Base-by-base conservation (phyloP, 2,329 filamentous ascomycete species). In the Ascosphaera acerosa region DNA sequence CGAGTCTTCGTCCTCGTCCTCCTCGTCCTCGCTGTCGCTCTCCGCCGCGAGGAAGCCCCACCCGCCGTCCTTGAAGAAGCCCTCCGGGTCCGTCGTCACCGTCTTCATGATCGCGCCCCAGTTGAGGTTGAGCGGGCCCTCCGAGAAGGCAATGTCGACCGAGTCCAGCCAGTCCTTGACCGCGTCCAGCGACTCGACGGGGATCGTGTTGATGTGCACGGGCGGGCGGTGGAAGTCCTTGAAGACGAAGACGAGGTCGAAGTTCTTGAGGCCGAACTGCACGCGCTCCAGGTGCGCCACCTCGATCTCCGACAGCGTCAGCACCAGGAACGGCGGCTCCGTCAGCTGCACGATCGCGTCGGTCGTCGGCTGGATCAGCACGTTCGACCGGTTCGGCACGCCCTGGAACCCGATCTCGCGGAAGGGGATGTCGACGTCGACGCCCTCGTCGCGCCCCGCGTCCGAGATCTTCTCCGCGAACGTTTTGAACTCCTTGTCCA, bases 21-120 rank as follows among this genome's bases (percentile, higher is more conserved):
- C 71, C 1, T 58, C 67, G 27, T 66, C 77, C 39, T 91, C 81
- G 10, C 76, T 77, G 45, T 94, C 87, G 1, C 75, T 81, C 36
- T 92, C 84, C 20, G 73, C 73, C 33, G 73, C 71, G 35, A 97
- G 52, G 65, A 97, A 94, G 2, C 70, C 75, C 87, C 87, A 97
- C 29, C 87, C 87, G 18, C 89, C 87, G 39, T 94, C 84, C 3
- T 64, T 68, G 52, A 92, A 97, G 67, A 97, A 97, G 42, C 75
- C 69, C 48, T 97, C 84, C 2, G 87, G 78, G 48, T 97, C 82
- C 20, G 76, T 72, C 14, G 76, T 84, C 16, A 97, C 82, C 0
- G 87, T 97, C 64, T 97, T 97, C 81, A 97, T 97, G 48, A 97
- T 97, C 10, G 82, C 91, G 7, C 77, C 76, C 87, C 87, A 97